phyloP scores from a whole-genome alignment of 208 protist species.

The Herpetomonas samuelpessoai region DNA sequence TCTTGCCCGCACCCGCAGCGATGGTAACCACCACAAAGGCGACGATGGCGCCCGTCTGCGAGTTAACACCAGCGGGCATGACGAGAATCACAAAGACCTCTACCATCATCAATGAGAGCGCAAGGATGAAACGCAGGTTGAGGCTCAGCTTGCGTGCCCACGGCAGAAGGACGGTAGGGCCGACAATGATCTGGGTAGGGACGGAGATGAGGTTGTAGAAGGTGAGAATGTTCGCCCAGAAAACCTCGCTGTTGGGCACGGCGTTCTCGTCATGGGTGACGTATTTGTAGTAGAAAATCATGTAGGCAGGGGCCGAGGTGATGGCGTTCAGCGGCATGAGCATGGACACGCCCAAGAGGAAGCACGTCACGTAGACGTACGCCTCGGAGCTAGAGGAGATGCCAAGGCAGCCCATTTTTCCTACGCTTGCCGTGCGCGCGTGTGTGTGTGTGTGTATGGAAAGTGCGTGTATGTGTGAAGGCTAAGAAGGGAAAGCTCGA shows the following conservation, averaged over 20 bases:
- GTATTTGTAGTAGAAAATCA: slow-evolving; percentile 84
- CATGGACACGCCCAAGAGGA: slow-evolving; percentile 75
- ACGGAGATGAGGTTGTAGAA: slow-evolving; percentile 80
- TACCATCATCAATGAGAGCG: slow-evolving; percentile 57
- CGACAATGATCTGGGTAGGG: slow-evolving; percentile 57
- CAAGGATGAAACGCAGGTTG: slow-evolving; percentile 39
- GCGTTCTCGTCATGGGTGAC: slow-evolving; percentile 47
- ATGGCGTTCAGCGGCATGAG: slow-evolving; percentile 90
- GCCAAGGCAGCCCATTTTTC: slow-evolving; percentile 21
- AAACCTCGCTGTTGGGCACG: slow-evolving; percentile 30
- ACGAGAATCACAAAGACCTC: slow-evolving; percentile 64
- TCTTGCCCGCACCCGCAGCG: slow-evolving; percentile 58
- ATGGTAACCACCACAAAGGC: slow-evolving; percentile 70
- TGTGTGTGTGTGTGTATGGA: no score
- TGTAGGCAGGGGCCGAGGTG: slow-evolving; percentile 77
- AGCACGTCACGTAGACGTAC: slow-evolving; percentile 75
- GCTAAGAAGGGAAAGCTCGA: no score
- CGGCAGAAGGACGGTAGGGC: slow-evolving; percentile 62
- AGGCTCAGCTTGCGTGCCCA: slow-evolving; percentile 54
- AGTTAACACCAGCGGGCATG: slow-evolving; percentile 40
- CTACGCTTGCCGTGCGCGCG: no score
- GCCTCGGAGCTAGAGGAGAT: slow-evolving; percentile 43
- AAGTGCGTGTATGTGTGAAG: no score
- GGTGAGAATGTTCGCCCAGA: slow-evolving; percentile 77
- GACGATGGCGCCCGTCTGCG: slow-evolving; percentile 50